These are phyloP conservation scores for Aquilaria malaccensis DNA, from an alignment of 345 rosid genomes.

Conservation along the genomic window DNA sequence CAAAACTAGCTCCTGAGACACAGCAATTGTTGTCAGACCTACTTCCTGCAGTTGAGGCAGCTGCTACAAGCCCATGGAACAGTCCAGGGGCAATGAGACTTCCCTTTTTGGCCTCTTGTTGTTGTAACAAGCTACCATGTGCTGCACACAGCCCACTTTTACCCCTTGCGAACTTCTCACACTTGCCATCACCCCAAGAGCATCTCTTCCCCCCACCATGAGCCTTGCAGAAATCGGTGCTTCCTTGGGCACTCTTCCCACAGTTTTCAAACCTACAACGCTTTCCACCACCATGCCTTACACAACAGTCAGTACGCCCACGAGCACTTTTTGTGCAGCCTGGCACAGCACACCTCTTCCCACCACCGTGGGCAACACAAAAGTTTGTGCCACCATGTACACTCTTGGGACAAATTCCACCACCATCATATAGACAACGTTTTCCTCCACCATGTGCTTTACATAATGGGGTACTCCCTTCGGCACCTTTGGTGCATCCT, in stretches of 20 bases:
- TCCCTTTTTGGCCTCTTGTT: conserved; percentile 32
- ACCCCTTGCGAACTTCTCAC: conserved; percentile 95
- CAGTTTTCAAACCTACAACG: conserved; percentile 61
- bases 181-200: conserved; percentile 66
- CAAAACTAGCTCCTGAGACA: conserved; percentile 48
- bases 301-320: conserved; percentile 95
- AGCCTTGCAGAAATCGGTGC: conserved; percentile 93
- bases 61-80: conserved; percentile 81
- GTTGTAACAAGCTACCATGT: conserved; percentile 66
- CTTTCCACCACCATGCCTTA: conserved; percentile 91
- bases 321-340: conserved; percentile 94
- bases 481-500: conserved; percentile 91
- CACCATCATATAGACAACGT: conserved; percentile 84
- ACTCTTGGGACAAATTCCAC: conserved; percentile 94
- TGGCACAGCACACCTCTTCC: conserved; percentile 80
- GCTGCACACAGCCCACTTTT: conserved; percentile 93
- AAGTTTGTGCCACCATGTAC: conserved; percentile 93
- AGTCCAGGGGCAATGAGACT: conserved; percentile 75
- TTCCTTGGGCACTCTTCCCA: conserved; percentile 96
- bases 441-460: conserved; percentile 98
- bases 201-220: conserved; percentile 96
- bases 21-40: conserved; percentile 46
- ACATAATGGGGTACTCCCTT: conserved; percentile 94
- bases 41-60: conserved; percentile 39
- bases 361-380: conserved; percentile 97